Conservation (phyloP, 78 protist genomes). For the Dictyostelium brefeldianum region DNA sequence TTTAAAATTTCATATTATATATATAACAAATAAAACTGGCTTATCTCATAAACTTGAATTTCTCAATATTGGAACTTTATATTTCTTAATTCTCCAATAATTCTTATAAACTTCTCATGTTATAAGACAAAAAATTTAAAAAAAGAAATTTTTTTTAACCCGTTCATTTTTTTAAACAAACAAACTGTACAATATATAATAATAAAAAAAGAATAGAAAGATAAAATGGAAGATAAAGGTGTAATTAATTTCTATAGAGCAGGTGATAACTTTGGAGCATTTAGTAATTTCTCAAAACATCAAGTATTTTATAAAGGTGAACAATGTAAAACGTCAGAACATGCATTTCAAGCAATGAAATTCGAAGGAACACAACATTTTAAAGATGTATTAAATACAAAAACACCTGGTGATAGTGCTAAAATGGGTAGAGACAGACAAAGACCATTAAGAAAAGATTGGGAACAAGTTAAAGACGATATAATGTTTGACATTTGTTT, state of each 20-base stretch:
- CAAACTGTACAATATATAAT: too few relatives aligned
- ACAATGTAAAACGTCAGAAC: constrained; percentile 26
- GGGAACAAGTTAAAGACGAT: constrained; percentile 41
- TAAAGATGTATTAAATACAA: neutral
- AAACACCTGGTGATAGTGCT: neutral
- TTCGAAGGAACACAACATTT: neutral
- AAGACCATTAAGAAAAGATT: neutral
- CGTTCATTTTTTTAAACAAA: too few relatives aligned
- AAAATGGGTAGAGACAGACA: neutral
- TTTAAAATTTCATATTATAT: too few relatives aligned
- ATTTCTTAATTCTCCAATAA: too few relatives aligned
- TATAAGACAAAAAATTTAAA: too few relatives aligned
- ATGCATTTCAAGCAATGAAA: constrained; percentile 46
- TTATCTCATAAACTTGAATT: too few relatives aligned
- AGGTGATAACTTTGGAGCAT: constrained; percentile 23
- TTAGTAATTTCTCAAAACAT: constrained; percentile 34
- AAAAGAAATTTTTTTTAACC: too few relatives aligned
- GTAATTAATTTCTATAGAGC: constrained; percentile 37
- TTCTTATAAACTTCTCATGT: too few relatives aligned
- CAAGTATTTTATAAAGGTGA: neutral
- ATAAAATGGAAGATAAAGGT: neutral
- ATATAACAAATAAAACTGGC: too few relatives aligned
- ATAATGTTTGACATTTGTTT: constrained; percentile 57
- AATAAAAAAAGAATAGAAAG: too few relatives aligned
- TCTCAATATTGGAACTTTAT: too few relatives aligned